These are phyloP conservation scores for Geotrichum macrosporum DNA, from an alignment of 1,139 yeast species.

Conservation along the genomic window DNA sequence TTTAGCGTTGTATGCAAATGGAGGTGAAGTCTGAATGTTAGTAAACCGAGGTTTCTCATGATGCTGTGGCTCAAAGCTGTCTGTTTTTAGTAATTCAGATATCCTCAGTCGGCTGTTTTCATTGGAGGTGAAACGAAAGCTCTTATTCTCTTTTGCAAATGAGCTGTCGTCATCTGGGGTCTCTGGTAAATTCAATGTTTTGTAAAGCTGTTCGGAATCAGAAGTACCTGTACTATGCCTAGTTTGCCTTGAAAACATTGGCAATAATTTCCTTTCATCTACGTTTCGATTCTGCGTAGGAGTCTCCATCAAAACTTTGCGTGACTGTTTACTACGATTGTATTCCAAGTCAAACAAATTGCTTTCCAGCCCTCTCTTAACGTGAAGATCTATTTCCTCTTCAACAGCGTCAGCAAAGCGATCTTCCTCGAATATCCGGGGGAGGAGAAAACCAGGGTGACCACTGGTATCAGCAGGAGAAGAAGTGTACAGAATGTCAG, in stretches of 20 bases:
- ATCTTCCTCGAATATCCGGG: slow-evolving; percentile 42
- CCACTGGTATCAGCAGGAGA: slow-evolving; percentile 1
- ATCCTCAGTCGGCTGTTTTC: slow-evolving; percentile 18
- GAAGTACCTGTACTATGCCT: background rate
- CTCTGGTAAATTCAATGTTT: background rate
- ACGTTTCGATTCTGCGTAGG: background rate
- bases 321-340: slow-evolving; percentile 5
- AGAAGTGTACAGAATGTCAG: slow-evolving; percentile 6
- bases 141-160: background rate
- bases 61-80: slow-evolving; percentile 13
- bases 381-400: slow-evolving; percentile 32
- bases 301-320: slow-evolving; percentile 9
- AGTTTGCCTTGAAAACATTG: background rate
- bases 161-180: background rate
- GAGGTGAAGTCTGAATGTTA: slow-evolving; percentile 1
- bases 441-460: slow-evolving; percentile 25
- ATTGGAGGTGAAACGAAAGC: slow-evolving; percentile 3
- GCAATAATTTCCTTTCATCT: background rate
- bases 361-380: slow-evolving; percentile 17
- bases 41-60: slow-evolving; percentile 8
- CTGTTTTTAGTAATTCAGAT: slow-evolving; percentile 20
- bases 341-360: slow-evolving; percentile 5
- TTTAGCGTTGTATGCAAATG: slow-evolving; percentile 13
- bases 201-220: background rate
- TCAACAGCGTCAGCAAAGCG: slow-evolving; percentile 40